Base-by-base conservation (phyloP, 2,329 filamentous ascomycete genomes). In the Sclerotinia nivalis region DNA sequence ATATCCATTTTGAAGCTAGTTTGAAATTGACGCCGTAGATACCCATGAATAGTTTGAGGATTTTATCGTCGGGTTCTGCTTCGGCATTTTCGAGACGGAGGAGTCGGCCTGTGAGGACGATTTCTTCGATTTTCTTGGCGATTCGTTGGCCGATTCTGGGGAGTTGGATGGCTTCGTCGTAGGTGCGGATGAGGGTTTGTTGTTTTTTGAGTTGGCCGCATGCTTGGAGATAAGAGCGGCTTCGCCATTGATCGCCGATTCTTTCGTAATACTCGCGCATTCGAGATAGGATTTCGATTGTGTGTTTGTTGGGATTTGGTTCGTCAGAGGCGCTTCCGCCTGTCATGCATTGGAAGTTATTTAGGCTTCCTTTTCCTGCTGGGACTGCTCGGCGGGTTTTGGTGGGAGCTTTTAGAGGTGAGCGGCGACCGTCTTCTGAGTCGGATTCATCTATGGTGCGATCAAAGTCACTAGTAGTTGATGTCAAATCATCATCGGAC, bases 81-180 rank as follows among this genome's bases (percentile, higher is more conserved):
- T 86, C 85, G 0, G 91, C 87, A 74, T 89, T 88, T 47, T 97
- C 91, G 0, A 97, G 84, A 50, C 90, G 86, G 55, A 86, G 86
- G 0, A 97, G 85, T 37, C 84, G 84, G 75, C 93, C 86, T 0
- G 93, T 97, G 52, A 84, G 84, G 2, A 88, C 92, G 56, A 97
- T 97, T 77, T 97, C 95, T 75, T 96, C 92, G 72, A 98, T 96
- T 79, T 97, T 97, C 37, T 86, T 83, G 0, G 93, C 93, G 1
- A 97, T 82, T 1, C 92, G 86, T 15, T 83, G 76, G 10, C 94
- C 94, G 49, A 97, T 88, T 70, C 85, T 86, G 0, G 88, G 88
- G 0, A 97, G 83, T 2, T 81, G 79, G 15, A 85, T 81, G 0
- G 94, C 95, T 78, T 96, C 86, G 62, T 88, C 84, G 70, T 86